Evolutionary conservation across 441 rosid genomes (phyloP), one percentile per base, ranked within the genome.

Genomic region (Syzygium malaccense): DNA sequence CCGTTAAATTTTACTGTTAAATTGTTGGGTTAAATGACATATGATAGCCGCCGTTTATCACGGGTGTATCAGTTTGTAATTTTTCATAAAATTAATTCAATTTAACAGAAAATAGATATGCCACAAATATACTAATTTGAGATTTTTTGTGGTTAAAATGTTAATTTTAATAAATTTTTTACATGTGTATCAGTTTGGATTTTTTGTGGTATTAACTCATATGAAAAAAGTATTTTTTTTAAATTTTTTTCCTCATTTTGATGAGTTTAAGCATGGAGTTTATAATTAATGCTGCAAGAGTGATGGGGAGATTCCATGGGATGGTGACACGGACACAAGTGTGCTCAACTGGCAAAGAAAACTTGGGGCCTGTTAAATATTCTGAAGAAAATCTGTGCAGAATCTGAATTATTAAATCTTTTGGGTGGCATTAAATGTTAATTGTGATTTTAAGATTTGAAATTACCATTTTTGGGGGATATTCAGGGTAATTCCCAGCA

Each of bases 391-490:
- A 85, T 54, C 62, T 54, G 48, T 54, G 51, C 87, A 55, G 87
- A 12, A 58, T 54, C 58, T 20, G 64, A 33, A 85, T 85, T 55
- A 55, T 55, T 85, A 33, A 85, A 9, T 85, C 91, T 87, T 89
- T 88, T 86, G 86, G 48, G 41, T 25, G 79, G 85, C n/a, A 53
- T 92, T 89, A 87, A 91, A 85, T 90, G 91, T 84, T 83, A 88
- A 90, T 87, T 32, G 64, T 41, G 57, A 60, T 54, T 37, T 83
- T 10, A 25, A 58, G 86, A 14, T 89, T 23, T 75, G n/a, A 15
- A 48, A 23, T 79, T 88, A 48, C 30, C 86, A 37, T 55, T 49
- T 89, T 83, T 84, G 68, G 28, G 17, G n/a, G 51, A 68, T 66
- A 71, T 71, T 71, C 49, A 19, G 14, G 80, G n/a, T 37, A 37